Evolutionary conservation across 331 rosid species (phyloP).

Genomic region (Erythrophleum ivorense): DNA sequence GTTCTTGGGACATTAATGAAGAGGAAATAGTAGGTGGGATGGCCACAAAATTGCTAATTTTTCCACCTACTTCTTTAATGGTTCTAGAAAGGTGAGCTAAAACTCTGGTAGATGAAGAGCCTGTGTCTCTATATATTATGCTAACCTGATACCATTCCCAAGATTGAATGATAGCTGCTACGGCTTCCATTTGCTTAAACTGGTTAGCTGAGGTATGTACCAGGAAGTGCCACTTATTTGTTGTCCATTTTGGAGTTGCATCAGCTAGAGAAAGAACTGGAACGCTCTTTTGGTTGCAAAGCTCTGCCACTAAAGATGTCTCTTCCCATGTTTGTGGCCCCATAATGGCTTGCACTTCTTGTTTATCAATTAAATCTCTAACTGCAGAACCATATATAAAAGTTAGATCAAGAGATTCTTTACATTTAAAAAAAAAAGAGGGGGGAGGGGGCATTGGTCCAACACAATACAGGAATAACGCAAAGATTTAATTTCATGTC

Average conservation of each 20-base stretch:
- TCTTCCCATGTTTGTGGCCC: no score
- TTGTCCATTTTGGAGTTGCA: neutral
- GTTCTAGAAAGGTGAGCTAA: slow-evolving; percentile 38
- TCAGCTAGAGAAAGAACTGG: no score
- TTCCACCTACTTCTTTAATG: slow-evolving; percentile 39
- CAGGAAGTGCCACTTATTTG: slow-evolving; percentile 36
- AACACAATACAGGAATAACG: no score
- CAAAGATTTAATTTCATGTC: no score
- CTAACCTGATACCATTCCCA: slow-evolving; percentile 33
- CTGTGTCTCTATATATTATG: slow-evolving; percentile 40
- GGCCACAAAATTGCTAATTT: slow-evolving; percentile 38
- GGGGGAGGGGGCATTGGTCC: no score
- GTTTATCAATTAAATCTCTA: slow-evolving; percentile 35
- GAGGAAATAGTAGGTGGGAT: slow-evolving; percentile 43
- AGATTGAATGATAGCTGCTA: slow-evolving; percentile 49
- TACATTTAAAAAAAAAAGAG: no score
- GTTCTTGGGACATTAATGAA: slow-evolving; percentile 33
- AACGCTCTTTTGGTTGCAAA: no score
- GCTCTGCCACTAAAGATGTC: no score
- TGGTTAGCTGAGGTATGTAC: slow-evolving; percentile 44
- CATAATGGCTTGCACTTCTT: slow-evolving; percentile 6
- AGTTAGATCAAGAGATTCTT: no score
- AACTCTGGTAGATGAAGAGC: slow-evolving; percentile 22
- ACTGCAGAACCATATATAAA: slow-evolving; percentile 24
- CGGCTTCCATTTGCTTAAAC: slow-evolving; percentile 42